phyloP scores from a whole-genome alignment of 371 early-diverging fungal genomes.

The Circinella umbellata region DNA sequence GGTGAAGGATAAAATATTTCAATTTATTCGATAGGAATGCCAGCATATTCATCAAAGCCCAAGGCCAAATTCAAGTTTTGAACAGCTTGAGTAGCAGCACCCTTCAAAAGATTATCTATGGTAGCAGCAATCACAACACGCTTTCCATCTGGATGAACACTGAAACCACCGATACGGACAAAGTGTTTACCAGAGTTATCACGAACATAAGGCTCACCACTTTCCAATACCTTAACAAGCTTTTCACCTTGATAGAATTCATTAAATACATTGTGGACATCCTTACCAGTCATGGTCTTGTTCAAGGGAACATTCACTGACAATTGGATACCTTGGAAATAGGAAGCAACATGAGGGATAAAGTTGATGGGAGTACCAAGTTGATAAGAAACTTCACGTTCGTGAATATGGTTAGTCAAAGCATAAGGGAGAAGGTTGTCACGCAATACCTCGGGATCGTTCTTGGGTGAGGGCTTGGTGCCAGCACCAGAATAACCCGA shows the following conservation, averaged over 20 bases:
- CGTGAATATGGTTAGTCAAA: constrained; percentile 95
- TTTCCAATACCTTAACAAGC: constrained; percentile 77
- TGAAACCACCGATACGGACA: constrained; percentile 92
- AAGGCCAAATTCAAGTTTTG: constrained; percentile 87
- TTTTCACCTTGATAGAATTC: constrained; percentile 79
- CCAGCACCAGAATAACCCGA: constrained; percentile 98
- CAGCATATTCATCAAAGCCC: constrained; percentile 82
- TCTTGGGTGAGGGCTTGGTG: constrained; percentile 93
- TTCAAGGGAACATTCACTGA: constrained; percentile 86
- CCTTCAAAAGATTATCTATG: constrained; percentile 96
- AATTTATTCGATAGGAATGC: constrained; percentile 68
- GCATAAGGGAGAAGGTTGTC: constrained; percentile 93
- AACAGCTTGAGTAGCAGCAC: constrained; percentile 95
- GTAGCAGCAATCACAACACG: constrained; percentile 90
- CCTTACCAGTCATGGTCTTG: constrained; percentile 64
- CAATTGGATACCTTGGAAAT: constrained; percentile 92
- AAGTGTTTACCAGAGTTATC: constrained; percentile 87
- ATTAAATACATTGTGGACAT: constrained; percentile 73
- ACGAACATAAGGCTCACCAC: constrained; percentile 83
- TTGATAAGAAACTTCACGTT: constrained; percentile 88
- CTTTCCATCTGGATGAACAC: constrained; percentile 77
- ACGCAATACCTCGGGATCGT: constrained; percentile 80
- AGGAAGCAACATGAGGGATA: constrained; percentile 91
- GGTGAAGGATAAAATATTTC: too few relatives aligned
- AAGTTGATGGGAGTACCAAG: constrained; percentile 72